A percentile compares a stretch with the other conserved stretches of the same genome.
These are phyloP conservation scores for Pezicula radicicola DNA, from an alignment of 2,329 filamentous ascomycete species.

Conservation along the genomic window DNA sequence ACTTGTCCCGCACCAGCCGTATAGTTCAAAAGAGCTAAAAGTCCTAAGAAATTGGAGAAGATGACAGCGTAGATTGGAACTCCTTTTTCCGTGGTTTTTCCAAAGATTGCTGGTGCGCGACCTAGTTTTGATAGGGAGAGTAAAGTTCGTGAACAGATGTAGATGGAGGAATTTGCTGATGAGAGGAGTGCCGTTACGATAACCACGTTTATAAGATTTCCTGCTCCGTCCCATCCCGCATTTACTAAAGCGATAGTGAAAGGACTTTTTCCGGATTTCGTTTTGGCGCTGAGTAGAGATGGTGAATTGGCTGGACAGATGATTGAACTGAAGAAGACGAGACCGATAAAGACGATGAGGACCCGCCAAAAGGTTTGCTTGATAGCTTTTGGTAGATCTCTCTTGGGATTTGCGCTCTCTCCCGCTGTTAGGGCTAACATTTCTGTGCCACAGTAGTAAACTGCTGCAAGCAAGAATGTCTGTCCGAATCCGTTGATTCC, in stretches of 20 bases:
- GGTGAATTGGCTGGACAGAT: slow-evolving; percentile 29
- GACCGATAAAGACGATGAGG: slow-evolving; percentile 49
- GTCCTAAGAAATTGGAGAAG: slow-evolving; percentile 50
- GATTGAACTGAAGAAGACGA: slow-evolving; percentile 24
- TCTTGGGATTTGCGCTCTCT: slow-evolving; percentile 56
- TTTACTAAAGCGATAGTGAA: slow-evolving; percentile 29
- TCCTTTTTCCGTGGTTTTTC: slow-evolving; percentile 44
- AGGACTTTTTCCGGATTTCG: slow-evolving; percentile 27
- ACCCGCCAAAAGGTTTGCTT: slow-evolving; percentile 61
- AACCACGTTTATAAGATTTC: slow-evolving; percentile 30
- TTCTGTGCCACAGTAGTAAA: slow-evolving; percentile 34
- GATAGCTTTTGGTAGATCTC: slow-evolving; percentile 55
- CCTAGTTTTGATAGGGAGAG: slow-evolving; percentile 37
- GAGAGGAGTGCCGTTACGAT: slow-evolving; percentile 33
- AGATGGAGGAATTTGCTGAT: slow-evolving; percentile 30
- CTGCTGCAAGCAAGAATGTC: slow-evolving; percentile 45
- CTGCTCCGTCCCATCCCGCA: slow-evolving; percentile 25
- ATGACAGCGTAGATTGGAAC: slow-evolving; percentile 57
- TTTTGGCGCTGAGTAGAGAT: slow-evolving; percentile 31
- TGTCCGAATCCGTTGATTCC: slow-evolving; percentile 43
- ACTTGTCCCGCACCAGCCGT: slow-evolving; percentile 51
- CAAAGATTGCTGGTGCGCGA: slow-evolving; percentile 42
- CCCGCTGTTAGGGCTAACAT: slow-evolving; percentile 47
- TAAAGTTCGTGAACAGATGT: slow-evolving; percentile 22
- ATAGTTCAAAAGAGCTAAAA: slow-evolving; percentile 59